Conservation (phyloP, 169 alveolate species). For the Plasmodium reichenowi region DNA sequence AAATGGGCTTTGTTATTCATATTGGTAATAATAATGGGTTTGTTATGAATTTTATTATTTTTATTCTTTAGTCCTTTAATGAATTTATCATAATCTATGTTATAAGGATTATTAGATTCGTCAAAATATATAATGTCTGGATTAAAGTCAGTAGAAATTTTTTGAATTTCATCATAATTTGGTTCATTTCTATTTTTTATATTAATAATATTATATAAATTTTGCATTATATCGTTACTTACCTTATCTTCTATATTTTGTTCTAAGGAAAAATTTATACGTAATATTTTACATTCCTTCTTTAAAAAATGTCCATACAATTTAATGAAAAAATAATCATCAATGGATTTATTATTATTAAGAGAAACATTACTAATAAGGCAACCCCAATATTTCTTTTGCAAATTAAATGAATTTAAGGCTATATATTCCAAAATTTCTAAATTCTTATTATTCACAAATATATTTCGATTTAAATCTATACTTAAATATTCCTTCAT, state of each 20-base stretch:
- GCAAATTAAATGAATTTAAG: conserved; percentile 35
- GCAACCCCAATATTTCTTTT: conserved; percentile 72
- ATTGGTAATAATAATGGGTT: conserved; percentile 36
- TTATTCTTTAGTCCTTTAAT: not conserved
- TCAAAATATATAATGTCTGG: conserved; percentile 57
- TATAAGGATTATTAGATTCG: conserved; percentile 70
- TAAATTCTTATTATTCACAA: conserved; percentile 5
- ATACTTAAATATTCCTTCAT: conserved; percentile 27
- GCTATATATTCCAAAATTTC: conserved; percentile 42
- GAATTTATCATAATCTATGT: conserved; percentile 26
- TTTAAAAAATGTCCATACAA: conserved; percentile 22
- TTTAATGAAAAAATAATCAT: conserved; percentile 29
- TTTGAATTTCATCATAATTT: conserved; percentile 28
- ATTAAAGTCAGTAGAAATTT: conserved; percentile 17
- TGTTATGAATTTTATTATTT: conserved; percentile 26
- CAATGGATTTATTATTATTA: conserved; percentile 1
- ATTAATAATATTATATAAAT: conserved; percentile 8
- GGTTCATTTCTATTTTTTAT: conserved; percentile 23
- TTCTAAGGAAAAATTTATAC: conserved; percentile 27
- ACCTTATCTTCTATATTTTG: not conserved
- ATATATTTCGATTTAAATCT: conserved; percentile 35
- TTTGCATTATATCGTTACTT: conserved; percentile 1
- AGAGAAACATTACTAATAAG: conserved; percentile 2
- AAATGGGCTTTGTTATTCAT: conserved; percentile 66
- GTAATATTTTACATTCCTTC: conserved; percentile 29